A percentile compares a stretch with the other conserved stretches of the same genome.
These are phyloP conservation scores for Globisporangium polare DNA, from an alignment of 352 stramenopile genomes.

Conservation along the genomic window DNA sequence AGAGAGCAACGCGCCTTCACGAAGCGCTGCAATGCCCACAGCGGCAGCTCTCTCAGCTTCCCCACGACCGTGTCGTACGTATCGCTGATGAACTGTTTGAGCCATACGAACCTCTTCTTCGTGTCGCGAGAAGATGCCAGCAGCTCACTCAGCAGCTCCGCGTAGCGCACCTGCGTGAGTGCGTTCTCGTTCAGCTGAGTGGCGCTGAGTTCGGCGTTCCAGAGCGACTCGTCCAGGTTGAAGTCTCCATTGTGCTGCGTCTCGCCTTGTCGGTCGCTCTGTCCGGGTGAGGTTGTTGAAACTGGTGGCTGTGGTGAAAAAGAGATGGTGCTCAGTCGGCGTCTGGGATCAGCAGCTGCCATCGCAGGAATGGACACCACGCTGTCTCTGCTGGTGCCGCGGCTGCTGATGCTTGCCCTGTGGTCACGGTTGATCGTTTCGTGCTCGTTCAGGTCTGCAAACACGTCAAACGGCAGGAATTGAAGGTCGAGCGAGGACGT, in stretches of 20 bases:
- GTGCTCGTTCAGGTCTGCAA: slow-evolving; percentile 2
- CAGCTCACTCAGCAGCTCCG: slow-evolving; percentile 20
- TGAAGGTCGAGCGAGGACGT: slow-evolving; percentile 18
- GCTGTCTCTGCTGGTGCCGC: not conserved
- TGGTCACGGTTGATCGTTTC: not conserved
- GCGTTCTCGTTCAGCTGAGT: slow-evolving; percentile 30
- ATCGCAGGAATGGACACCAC: not conserved
- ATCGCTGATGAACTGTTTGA: slow-evolving; percentile 72
- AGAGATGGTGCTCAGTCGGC: not conserved
- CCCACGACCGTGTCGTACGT: slow-evolving; percentile 67
- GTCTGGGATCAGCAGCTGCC: not conserved
- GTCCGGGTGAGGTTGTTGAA: not conserved
- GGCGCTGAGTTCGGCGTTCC: slow-evolving; percentile 8
- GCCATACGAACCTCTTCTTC: slow-evolving; percentile 35
- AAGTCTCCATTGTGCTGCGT: slow-evolving; percentile 13
- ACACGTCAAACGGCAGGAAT: slow-evolving; percentile 12
- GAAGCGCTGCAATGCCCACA: slow-evolving; percentile 17
- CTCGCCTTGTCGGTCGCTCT: not conserved
- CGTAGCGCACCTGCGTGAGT: not conserved
- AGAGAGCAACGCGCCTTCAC: slow-evolving; percentile 37
- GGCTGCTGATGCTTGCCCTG: not conserved
- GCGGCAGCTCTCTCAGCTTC: slow-evolving; percentile 33
- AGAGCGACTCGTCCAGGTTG: slow-evolving; percentile 17
- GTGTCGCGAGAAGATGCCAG: slow-evolving; percentile 36
- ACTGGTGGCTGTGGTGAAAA: not conserved